A percentile compares a stretch with the other conserved stretches of the same genome.
These are phyloP conservation scores for Tylopilus felleus DNA, from an alignment of 768 basidiomycete species.

Conservation along the genomic window DNA sequence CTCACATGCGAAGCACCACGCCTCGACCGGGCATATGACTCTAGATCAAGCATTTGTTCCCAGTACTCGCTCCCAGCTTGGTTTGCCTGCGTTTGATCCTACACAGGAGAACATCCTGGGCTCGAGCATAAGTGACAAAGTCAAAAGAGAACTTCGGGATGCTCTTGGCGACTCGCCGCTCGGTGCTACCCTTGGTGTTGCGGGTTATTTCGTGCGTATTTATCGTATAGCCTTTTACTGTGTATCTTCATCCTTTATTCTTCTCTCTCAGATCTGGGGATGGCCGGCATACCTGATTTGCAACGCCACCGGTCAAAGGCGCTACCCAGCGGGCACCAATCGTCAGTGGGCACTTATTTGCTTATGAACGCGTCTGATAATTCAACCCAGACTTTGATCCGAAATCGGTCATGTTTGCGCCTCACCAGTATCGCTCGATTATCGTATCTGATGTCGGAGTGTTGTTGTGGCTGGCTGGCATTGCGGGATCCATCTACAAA, in stretches of 20 bases:
- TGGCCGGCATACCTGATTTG: slow-evolving; percentile 81
- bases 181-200: slow-evolving; percentile 51
- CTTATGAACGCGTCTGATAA: background rate
- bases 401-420: slow-evolving; percentile 70
- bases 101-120: slow-evolving; percentile 64
- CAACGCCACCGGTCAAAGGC: slow-evolving; percentile 83
- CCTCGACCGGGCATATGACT: slow-evolving; percentile 88
- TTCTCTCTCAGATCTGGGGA: slow-evolving; percentile 61
- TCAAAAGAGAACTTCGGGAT: slow-evolving; percentile 74
- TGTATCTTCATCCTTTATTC: slow-evolving; percentile 1
- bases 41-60: slow-evolving; percentile 97
- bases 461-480: slow-evolving; percentile 60
- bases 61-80: slow-evolving; percentile 71
- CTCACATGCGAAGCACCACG: slow-evolving; percentile 93
- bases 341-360: slow-evolving; percentile 47
- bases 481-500: slow-evolving; percentile 53
- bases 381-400: slow-evolving; percentile 67
- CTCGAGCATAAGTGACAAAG: slow-evolving; percentile 59
- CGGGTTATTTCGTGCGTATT: slow-evolving; percentile 55
- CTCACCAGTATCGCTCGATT: slow-evolving; percentile 74
- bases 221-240: background rate
- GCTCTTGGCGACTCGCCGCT: slow-evolving; percentile 91
- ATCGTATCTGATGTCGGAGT: slow-evolving; percentile 83
- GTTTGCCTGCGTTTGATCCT: slow-evolving; percentile 63
- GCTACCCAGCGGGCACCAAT: slow-evolving; percentile 76